Base-by-base conservation (phyloP, 805 yeast species). In the Yamadazyma akitaensis region DNA sequence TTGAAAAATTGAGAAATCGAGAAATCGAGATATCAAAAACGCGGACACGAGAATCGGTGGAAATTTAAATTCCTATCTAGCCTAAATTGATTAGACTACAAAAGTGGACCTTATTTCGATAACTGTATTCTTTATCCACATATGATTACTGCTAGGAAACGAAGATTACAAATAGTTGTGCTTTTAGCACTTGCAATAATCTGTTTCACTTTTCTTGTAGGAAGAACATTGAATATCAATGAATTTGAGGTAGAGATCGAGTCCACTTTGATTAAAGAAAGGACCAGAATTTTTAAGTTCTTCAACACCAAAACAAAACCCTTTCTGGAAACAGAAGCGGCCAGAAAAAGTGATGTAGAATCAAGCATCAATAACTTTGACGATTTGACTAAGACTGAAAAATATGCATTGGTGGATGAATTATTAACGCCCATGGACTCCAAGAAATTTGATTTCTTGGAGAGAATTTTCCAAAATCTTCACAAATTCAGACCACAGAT, bases 401-500 rank as follows among this genome's bases (percentile, higher is more conserved):
- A 52, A 16, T 36, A 46, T 12, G 17, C 28, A 16, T 37, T 52
- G 11, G 36, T 52, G 4, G 37, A 44, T 24, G 32, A 46, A 25
- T 43, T 44, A 36, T 26, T 44, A n/a, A 46, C 26, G 17, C 45
- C 43, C n/a, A 28, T 35, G 24, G 37, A 41, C 24, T 31, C 37
- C n/a, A 36, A 46, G 10, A 44, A 43, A 12, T 37, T 43, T n/a
- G 58, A 63, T 17, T 75, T 74, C 50, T 79, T 72, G 55, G 61
- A 66, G 19, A 47, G 56, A 1, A 68, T 80, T 9, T 76, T 80
- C 52, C 60, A 67, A 4, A 62, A 68, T 2, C 56, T 76, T 44
- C 57, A 66, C 41, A 58, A 65, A 14, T 75, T 76, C 11, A 67
- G 64, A 51, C 88, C 88, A 1, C 53, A 62, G 5, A 63, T 78